Conservation (phyloP, 2,329 filamentous ascomycete species). For the Xylariaceae sp. region DNA sequence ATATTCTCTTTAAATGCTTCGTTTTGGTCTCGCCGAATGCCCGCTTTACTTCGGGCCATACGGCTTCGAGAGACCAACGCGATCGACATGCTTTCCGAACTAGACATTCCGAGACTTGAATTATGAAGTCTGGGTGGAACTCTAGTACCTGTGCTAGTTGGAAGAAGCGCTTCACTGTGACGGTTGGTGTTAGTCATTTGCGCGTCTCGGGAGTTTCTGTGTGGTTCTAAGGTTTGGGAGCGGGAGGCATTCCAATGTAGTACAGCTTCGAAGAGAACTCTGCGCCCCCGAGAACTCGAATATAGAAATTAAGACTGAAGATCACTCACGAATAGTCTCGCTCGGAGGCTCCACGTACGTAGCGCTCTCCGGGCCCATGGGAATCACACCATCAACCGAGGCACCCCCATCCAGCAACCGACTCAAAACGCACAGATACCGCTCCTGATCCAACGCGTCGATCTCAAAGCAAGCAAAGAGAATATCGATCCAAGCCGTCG, state of each 20-base stretch:
- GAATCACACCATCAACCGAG: conserved; percentile 6
- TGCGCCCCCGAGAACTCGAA: too few species aligned
- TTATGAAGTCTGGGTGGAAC: conserved; percentile 2
- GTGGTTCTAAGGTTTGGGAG: too few species aligned
- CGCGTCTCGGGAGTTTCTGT: too few species aligned
- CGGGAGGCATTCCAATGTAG: too few species aligned
- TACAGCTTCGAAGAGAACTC: too few species aligned
- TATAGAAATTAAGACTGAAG: too few species aligned
- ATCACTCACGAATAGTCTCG: background rate
- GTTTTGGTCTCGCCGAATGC: conserved; percentile 2
- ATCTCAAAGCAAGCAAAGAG: conserved; percentile 12
- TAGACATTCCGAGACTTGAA: conserved; percentile 5
- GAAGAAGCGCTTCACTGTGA: conserved; percentile 8
- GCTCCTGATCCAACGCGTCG: conserved; percentile 2
- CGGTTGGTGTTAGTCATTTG: too few species aligned
- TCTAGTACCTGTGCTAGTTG: conserved; percentile 4
- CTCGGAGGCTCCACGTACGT: background rate
- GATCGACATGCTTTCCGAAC: conserved; percentile 7
- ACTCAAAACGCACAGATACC: conserved; percentile 5
- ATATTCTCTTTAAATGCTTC: background rate
- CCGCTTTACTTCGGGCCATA: conserved; percentile 6
- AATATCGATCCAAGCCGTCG: conserved; percentile 14
- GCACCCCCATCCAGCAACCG: conserved; percentile 3
- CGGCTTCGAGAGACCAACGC: conserved; percentile 4
- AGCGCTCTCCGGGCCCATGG: conserved; percentile 1